These are phyloP conservation scores for Saitozyma sp. DNA, from an alignment of 768 basidiomycete species.

Conservation along the genomic window DNA sequence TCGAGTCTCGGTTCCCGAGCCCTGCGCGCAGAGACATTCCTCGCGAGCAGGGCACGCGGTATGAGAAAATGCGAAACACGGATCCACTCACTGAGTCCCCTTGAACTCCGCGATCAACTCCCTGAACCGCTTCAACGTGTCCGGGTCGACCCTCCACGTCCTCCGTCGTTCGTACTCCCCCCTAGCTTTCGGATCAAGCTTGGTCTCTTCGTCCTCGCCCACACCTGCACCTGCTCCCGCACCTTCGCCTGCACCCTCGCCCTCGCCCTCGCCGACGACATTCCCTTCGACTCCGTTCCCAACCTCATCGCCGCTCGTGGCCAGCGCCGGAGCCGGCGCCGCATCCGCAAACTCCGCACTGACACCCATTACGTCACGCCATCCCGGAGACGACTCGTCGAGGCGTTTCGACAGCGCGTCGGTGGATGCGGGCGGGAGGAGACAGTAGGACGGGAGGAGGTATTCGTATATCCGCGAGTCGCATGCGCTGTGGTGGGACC, in stretches of 20 bases:
- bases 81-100: constrained; percentile 65
- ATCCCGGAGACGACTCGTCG: constrained; percentile 62
- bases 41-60: too few species aligned
- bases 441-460: constrained; percentile 87
- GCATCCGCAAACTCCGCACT: constrained; percentile 56
- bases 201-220: constrained; percentile 18
- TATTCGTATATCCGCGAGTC: constrained; percentile 98
- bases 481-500: constrained; percentile 61
- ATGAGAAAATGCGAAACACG: too few species aligned
- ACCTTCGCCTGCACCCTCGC: constrained; percentile 3
- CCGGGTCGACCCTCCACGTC: constrained; percentile 65
- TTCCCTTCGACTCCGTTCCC: constrained; percentile 53
- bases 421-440: constrained; percentile 82
- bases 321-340: constrained; percentile 7
- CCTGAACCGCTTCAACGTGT: constrained; percentile 63
- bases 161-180: constrained; percentile 47
- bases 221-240: not conserved
- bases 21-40: too few species aligned
- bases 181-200: constrained; percentile 16
- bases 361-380: constrained; percentile 56
- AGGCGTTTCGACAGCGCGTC: constrained; percentile 59
- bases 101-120: constrained; percentile 65
- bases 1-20: too few species aligned
- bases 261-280: not conserved
- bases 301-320: too few species aligned